Conservation (phyloP, 768 basidiomycete species). For the Pleurotus ostreatus region DNA sequence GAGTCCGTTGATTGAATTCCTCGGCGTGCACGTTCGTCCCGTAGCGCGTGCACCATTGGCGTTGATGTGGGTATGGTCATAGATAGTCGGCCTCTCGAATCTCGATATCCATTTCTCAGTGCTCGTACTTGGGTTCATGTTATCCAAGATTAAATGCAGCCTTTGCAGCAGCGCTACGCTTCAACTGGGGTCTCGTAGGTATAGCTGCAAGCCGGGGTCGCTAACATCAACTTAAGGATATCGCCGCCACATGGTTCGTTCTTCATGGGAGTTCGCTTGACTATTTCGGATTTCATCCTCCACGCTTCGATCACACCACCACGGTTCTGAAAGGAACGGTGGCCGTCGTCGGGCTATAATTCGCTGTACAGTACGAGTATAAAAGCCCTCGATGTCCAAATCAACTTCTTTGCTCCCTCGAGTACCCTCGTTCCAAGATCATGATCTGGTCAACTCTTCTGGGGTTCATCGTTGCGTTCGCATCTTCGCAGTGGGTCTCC, state of each 20-base stretch:
- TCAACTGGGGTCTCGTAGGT: too few relatives aligned
- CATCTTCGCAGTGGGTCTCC: background rate
- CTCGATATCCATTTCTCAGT: too few relatives aligned
- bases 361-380: too few relatives aligned
- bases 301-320: background rate
- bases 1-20: too few relatives aligned
- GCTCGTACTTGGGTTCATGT: too few relatives aligned
- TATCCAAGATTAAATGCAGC: too few relatives aligned
- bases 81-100: background rate
- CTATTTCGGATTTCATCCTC: background rate
- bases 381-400: background rate
- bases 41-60: background rate
- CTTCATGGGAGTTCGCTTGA: constrained; percentile 7
- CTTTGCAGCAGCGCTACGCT: too few relatives aligned
- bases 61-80: background rate
- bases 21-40: constrained; percentile 1
- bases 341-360: background rate
- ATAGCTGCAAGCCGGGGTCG: too few relatives aligned
- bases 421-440: background rate
- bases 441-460: background rate
- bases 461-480: background rate
- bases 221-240: background rate
- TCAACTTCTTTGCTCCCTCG: background rate
- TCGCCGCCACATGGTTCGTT: background rate
- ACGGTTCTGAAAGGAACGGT: constrained; percentile 1